Percentiles rank a stretch among this genome's conserved stretches.
Evolutionary conservation across 2,329 filamentous ascomycete species (phyloP).

Genomic region (Apiospora aurea): DNA sequence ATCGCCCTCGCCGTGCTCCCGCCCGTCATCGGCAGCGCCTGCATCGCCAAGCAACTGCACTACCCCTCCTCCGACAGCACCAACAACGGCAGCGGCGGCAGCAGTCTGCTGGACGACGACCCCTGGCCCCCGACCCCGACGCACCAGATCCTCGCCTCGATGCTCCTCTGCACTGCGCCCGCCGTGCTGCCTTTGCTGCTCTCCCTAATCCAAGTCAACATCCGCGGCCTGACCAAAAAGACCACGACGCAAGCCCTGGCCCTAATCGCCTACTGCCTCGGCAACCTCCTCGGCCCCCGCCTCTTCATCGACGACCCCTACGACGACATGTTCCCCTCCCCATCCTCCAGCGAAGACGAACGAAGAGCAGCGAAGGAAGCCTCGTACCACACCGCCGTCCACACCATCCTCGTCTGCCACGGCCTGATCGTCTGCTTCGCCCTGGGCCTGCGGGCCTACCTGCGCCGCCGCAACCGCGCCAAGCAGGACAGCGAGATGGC

Average conservation of each 20-base stretch:
- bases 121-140: slow-evolving; percentile 47
- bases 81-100: not conserved
- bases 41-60: slow-evolving; percentile 53
- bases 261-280: slow-evolving; percentile 62
- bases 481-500: slow-evolving; percentile 50
- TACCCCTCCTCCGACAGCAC: not conserved
- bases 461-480: slow-evolving; percentile 67
- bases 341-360: not conserved
- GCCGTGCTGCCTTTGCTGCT: slow-evolving; percentile 61
- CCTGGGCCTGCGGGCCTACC: slow-evolving; percentile 53
- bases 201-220: slow-evolving; percentile 63
- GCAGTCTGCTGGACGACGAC: slow-evolving; percentile 3
- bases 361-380: slow-evolving; percentile 50
- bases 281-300: slow-evolving; percentile 63
- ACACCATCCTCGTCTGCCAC: slow-evolving; percentile 63
- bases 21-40: slow-evolving; percentile 59
- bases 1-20: slow-evolving; percentile 57
- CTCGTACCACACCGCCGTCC: slow-evolving; percentile 60
- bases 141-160: slow-evolving; percentile 63
- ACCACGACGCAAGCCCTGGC: slow-evolving; percentile 64
- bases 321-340: not conserved
- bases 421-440: slow-evolving; percentile 54
- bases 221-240: slow-evolving; percentile 66
- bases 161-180: slow-evolving; percentile 61
- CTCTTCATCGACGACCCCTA: slow-evolving; percentile 51